Conservation (phyloP, 352 stramenopile species). For the Phytophthora capsici region DNA sequence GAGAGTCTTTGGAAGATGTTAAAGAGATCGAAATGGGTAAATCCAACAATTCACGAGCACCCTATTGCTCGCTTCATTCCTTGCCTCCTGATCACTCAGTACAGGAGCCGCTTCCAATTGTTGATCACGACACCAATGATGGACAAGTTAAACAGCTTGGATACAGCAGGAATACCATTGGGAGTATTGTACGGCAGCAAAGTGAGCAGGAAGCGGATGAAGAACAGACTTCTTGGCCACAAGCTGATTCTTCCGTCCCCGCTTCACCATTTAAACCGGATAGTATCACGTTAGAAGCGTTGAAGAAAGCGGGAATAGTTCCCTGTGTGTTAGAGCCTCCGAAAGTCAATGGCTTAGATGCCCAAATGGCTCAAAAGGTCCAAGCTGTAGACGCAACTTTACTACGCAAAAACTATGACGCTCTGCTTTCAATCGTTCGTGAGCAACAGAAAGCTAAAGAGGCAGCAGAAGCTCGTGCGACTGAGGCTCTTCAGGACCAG, state of each 20-base stretch:
- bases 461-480: conserved; percentile 46
- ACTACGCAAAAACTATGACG: conserved; percentile 82
- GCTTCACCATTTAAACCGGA: conserved; percentile 5
- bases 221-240: neutral
- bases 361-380: conserved; percentile 51
- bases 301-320: conserved; percentile 38
- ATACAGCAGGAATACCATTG: conserved; percentile 17
- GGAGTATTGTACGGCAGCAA: conserved; percentile 10
- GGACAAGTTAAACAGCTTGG: conserved; percentile 5
- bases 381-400: conserved; percentile 66
- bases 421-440: conserved; percentile 74
- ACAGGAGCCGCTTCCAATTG: conserved; percentile 14
- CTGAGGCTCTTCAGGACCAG: conserved; percentile 53
- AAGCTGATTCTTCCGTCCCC: neutral
- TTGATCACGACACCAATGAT: conserved; percentile 10
- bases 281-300: conserved; percentile 12
- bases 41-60: conserved; percentile 1
- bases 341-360: conserved; percentile 65
- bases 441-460: conserved; percentile 75
- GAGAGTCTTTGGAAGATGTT: conserved; percentile 31
- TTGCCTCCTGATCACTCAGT: conserved; percentile 1
- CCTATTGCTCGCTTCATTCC: conserved; percentile 18
- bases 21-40: conserved; percentile 19
- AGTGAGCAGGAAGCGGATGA: conserved; percentile 3
- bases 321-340: conserved; percentile 41